Base-by-base conservation (phyloP, 2,329 filamentous ascomycete genomes). In the Ceratocystis eucalypticola region DNA sequence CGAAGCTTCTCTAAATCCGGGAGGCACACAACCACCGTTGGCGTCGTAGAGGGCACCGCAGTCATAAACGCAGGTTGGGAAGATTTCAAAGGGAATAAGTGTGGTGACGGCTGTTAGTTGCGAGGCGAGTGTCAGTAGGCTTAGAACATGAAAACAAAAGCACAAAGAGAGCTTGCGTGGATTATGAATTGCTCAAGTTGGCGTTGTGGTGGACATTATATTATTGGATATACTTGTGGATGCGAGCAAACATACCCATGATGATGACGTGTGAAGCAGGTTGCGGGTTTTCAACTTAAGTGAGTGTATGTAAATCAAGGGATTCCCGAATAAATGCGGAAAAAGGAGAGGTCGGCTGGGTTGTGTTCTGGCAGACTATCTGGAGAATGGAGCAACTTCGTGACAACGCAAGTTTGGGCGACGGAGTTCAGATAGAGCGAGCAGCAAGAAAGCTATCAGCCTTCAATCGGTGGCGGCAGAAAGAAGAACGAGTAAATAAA, bases 1-100 rank as follows among this genome's bases (percentile, higher is more conserved):
- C 28, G 76, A 79, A 17, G 64, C 53, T 50, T 57, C 50, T 17
- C 65, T 61, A 28, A 66, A 50, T 17, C 64, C 66, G 3, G 82
- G 82, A 2, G 87, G 86, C 1, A 87, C 80, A 75, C 91, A 95
- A 69, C 79, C 84, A 59, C 81, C 82, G 72, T 91, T 88, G 67
- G 88, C 89, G 74, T 89, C 82, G 72, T 81, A 84, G 57, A 91
- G 82, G 33, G 77, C 73, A 55, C 80, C 79, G 72, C 88, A 91
- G 61, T 72, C 69, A 25, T 77, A 73, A 8, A 84, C 87, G 71
- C 88, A 91, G 30, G 80, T 73, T 3, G 88, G 88, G 62, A 90
- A 81, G 53, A 79, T 74, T 61, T 71, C 70, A 70, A 85, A 83
- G 62, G 84, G 83, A 53, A 84, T 77, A 69, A 87, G 78, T 5